Evolutionary conservation across 2,329 filamentous ascomycete species (phyloP), one percentile per base, ranked within the genome.

Genomic region (Pseudopithomyces chartarum): DNA sequence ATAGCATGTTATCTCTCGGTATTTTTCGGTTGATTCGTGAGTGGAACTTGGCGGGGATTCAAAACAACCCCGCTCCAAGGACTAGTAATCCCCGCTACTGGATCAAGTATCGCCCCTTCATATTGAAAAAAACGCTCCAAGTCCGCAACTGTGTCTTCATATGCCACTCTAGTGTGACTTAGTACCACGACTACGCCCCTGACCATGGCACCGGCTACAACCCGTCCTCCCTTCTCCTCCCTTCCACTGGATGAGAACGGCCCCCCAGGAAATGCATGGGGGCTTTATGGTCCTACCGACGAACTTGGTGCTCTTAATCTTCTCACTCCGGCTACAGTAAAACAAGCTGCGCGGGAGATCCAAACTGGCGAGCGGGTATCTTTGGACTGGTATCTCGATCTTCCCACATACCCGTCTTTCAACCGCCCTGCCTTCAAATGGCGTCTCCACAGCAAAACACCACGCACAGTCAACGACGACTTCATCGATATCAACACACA

Each of bases 301-400:
- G 73, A 85, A 60, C 74, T 84, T 11, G 84, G 84, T 22, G 83
- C 81, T 63, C 74, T 86, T 1, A 85, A 85, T 65, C 75, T 84
- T 2, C 76, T 86, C 52, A 85, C 82, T 0, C 77, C 80, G 0
- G 67, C 74, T n/a, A 75, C 73, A 11, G 74, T 81, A 19, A 71
- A 71, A 7, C 67, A 71, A 6, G 80, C 80, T 0, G 75, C 80
- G 0, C 68, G 72, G 17, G 80, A 83, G 61, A 82, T 83, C 59
- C 73, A 75, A 43, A 73, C 71, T 6, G 79, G 76, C 29, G 64
- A 71, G 13, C 73, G 76, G 15, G 62, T 78, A 0, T 73, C 71
- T 0, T 66, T 78, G 3, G 75, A 78, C 67, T 78, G 77, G 68
- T 67, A 70, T 10, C 68, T 80, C n/a, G 75, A 79, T 59, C 69